Evolutionary conservation across 805 yeast species (phyloP).

Genomic region (Ogataea sp.): DNA sequence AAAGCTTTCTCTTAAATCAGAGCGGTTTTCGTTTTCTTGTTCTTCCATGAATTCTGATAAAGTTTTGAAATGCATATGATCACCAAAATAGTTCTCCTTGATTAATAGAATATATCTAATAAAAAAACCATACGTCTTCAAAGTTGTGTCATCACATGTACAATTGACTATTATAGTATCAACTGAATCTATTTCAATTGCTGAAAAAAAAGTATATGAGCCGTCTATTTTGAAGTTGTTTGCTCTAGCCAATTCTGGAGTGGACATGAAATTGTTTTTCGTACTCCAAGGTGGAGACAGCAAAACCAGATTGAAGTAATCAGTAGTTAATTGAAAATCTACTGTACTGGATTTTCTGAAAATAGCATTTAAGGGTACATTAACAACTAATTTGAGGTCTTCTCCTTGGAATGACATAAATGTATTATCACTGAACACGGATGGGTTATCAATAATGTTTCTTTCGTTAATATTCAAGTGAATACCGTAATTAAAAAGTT

Average conservation of each 20-base stretch:
- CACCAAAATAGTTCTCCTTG: slow-evolving; percentile 88
- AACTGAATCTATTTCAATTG: slow-evolving; percentile 55
- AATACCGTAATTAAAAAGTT: slow-evolving; percentile 44
- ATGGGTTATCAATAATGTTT: slow-evolving; percentile 82
- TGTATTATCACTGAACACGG: slow-evolving; percentile 74
- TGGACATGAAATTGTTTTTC: slow-evolving; percentile 55
- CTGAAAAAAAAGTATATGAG: slow-evolving; percentile 51
- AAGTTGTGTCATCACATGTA: slow-evolving; percentile 54
- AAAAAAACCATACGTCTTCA: slow-evolving; percentile 74
- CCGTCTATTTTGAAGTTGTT: slow-evolving; percentile 56
- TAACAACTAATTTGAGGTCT: slow-evolving; percentile 34
- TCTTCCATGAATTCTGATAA: slow-evolving; percentile 64
- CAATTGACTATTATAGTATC: slow-evolving; percentile 65
- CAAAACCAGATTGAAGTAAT: slow-evolving; percentile 51
- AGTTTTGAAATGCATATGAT: slow-evolving; percentile 72
- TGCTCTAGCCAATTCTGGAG: slow-evolving; percentile 60
- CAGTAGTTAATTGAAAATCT: slow-evolving; percentile 43
- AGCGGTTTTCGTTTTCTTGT: too few species aligned
- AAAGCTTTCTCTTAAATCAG: slow-evolving; percentile 4
- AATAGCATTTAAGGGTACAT: slow-evolving; percentile 53
- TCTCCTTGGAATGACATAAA: slow-evolving; percentile 70
- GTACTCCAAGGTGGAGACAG: slow-evolving; percentile 95
- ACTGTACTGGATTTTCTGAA: slow-evolving; percentile 44
- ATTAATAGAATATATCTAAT: slow-evolving; percentile 67
- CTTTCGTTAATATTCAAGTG: slow-evolving; percentile 78